Base-by-base conservation (phyloP, 768 basidiomycete species). In the Naematelia encephala region DNA sequence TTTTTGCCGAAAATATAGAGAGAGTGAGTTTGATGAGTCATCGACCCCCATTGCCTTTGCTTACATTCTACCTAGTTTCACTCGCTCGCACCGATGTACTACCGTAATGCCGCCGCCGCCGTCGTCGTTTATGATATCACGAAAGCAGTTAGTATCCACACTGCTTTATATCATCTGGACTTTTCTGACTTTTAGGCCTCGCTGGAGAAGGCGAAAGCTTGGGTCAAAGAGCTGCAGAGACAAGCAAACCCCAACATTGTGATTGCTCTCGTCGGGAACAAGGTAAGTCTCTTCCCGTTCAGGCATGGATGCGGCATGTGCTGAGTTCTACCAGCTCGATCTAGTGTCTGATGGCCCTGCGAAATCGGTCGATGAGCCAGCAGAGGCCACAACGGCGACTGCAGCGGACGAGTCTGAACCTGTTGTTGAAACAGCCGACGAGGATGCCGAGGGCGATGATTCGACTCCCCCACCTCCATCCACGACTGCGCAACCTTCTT, bases 231-330 rank as follows among this genome's bases (percentile, higher is more conserved):
- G 79, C 83, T 99, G 22, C 96, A 99, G 77, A 86, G 96, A 65
- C 96, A 99, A 75, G 96, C 96, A 22, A 96, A 97, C 76, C 93
- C 94, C 30, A 98, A 98, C 77, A 98, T 98, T 73, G 93, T 99
- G 75, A 97, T 99, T 70, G 93, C 94, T 4, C 86, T 99, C 52
- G 91, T 91, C 11, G 96, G 96, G 27, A 99, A 99, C 84, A 98
- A 99, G 79, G 84, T 97, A 62, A 87, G 97, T 80, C 63, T 90
- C 57, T 23, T 22, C 19, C 43, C 44, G 14, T 23, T 26, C 14
- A 4, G 34, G 46, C 22, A 28, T n/a, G n/a, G n/a, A n/a, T n/a
- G 5, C 16, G 16, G 13, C 52, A 22, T 16, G 13, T 53, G 30
- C 45, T 60, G 51, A 59, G n/a, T n/a, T n/a, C 23, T 2, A 25